phyloP scores from a whole-genome alignment of 148 eudicot species.

The Nyssa sinensis region DNA sequence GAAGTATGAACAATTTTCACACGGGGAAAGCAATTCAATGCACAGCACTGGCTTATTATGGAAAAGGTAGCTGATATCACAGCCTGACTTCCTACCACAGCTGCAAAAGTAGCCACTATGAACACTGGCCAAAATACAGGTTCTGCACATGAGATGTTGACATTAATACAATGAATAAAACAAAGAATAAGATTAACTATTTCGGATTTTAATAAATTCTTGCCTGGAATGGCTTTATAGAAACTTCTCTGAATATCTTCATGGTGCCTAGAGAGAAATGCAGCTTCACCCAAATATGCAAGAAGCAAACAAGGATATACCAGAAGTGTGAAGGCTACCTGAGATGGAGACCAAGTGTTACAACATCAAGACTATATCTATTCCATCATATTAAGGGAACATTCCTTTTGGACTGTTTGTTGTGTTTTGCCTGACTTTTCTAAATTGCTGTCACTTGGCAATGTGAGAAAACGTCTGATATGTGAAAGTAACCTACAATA shows the following conservation, averaged over 20 bases:
- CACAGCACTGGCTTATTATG: slow-evolving; percentile 62
- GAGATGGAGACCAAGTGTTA: not conserved
- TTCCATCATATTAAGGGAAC: no score
- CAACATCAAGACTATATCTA: not conserved
- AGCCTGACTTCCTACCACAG: slow-evolving; percentile 73
- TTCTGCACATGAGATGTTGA: slow-evolving; percentile 30
- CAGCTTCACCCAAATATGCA: slow-evolving; percentile 75
- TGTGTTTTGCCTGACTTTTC: no score
- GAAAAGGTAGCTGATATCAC: slow-evolving; percentile 70
- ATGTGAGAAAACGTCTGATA: no score
- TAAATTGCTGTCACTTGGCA: no score
- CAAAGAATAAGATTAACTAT: not conserved
- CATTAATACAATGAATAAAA: slow-evolving; percentile 1
- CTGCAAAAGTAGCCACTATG: slow-evolving; percentile 57
- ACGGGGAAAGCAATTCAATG: slow-evolving; percentile 58
- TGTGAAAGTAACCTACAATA: no score
- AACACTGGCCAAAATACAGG: slow-evolving; percentile 67
- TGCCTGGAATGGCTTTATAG: slow-evolving; percentile 69
- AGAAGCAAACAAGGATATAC: slow-evolving; percentile 60
- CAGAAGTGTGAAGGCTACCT: slow-evolving; percentile 57
- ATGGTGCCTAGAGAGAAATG: slow-evolving; percentile 57
- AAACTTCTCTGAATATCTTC: slow-evolving; percentile 62
- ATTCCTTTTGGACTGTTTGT: no score
- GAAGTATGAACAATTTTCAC: slow-evolving; percentile 72
- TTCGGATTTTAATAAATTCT: not conserved